phyloP scores from a whole-genome alignment of 1,284 basidiomycete species.

The Omphalotus olearius region DNA sequence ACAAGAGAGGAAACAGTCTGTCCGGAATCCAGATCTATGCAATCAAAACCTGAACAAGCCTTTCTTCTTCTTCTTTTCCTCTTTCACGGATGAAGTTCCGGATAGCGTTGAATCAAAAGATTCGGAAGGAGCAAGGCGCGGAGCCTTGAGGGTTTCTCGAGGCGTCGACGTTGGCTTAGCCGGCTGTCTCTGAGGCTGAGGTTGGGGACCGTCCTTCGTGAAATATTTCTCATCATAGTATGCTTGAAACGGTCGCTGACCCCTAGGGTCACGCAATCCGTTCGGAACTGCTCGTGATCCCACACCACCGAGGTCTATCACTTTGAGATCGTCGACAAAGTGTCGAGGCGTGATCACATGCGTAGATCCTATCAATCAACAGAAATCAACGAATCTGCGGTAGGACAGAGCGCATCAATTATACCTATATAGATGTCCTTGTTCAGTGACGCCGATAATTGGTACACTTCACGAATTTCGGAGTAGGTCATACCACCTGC shows the following conservation, averaged over 20 bases:
- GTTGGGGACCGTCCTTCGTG: constrained; percentile 56
- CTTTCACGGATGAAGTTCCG: constrained; percentile 38
- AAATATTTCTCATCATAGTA: constrained; percentile 78
- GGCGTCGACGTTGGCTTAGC: constrained; percentile 26
- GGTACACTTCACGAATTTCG: constrained; percentile 88
- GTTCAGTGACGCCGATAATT: constrained; percentile 68
- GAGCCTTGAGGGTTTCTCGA: constrained; percentile 25
- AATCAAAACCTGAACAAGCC: constrained; percentile 53
- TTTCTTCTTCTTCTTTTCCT: constrained; percentile 78
- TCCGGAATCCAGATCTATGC: too few species aligned
- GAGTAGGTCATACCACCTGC: constrained; percentile 97
- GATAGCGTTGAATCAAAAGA: constrained; percentile 50
- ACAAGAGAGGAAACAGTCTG: too few species aligned
- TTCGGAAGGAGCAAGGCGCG: constrained; percentile 37
- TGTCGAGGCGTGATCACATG: constrained; percentile 81
- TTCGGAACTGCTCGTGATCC: constrained; percentile 74
- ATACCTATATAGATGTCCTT: constrained; percentile 92
- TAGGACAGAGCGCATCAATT: constrained; percentile 9
- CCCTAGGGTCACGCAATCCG: constrained; percentile 55
- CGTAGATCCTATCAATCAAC: constrained; percentile 69
- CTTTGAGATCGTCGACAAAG: constrained; percentile 85
- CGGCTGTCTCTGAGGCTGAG: constrained; percentile 34
- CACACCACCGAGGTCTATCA: constrained; percentile 74
- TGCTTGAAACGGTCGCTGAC: constrained; percentile 56
- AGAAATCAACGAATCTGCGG: constrained; percentile 2